Conservation (phyloP, 106 monocot genomes). For the Acorus gramineus region DNA sequence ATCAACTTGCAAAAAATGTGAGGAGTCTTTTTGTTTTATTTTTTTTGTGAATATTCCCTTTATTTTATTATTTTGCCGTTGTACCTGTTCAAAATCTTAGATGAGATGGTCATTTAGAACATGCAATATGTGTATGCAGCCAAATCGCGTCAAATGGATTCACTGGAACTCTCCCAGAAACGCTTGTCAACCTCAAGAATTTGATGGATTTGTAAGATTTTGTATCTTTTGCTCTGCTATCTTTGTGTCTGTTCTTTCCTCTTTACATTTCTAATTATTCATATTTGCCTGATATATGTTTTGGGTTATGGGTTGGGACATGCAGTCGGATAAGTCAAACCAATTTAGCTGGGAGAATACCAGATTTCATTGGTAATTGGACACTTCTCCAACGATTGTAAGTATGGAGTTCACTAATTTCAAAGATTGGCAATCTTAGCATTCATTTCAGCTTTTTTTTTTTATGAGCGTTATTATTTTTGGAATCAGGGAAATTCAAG, state of each 20-base stretch:
- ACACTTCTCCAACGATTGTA: constrained; percentile 32
- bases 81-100: background rate
- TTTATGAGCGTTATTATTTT: constrained; percentile 34
- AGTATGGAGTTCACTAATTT: background rate
- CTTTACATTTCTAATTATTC: background rate
- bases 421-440: no score
- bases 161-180: constrained; percentile 33
- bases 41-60: no score
- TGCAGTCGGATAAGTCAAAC: constrained; percentile 53
- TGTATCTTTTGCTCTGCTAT: no score
- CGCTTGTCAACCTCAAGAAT: constrained; percentile 34
- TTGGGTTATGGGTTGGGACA: background rate
- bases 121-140: constrained; percentile 22
- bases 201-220: constrained; percentile 28
- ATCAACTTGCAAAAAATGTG: constrained; percentile 20
- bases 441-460: constrained; percentile 13
- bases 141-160: constrained; percentile 24
- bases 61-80: background rate
- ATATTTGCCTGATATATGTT: background rate
- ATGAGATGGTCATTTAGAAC: background rate
- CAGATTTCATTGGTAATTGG: constrained; percentile 53
- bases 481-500: no score
- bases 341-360: constrained; percentile 46
- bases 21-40: background rate
- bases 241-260: no score